Conservation (phyloP, 192 early-diverging fungal species). For the Jimgerdemannia flammicorona region DNA sequence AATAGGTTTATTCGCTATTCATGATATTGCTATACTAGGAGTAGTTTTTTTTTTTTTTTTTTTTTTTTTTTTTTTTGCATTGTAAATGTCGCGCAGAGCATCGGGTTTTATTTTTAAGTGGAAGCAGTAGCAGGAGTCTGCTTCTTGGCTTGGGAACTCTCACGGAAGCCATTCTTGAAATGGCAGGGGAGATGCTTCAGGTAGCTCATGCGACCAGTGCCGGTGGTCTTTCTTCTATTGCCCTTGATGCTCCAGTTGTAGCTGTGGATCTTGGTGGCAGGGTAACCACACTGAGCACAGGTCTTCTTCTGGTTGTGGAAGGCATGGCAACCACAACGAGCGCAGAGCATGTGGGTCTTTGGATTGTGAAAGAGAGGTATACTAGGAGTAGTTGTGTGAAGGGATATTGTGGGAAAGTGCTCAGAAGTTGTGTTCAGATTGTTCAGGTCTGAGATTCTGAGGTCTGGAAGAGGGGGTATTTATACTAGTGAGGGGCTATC, state of each 20-base stretch:
- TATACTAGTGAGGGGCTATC: too few relatives aligned
- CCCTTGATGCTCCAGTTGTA: slow-evolving; percentile 98
- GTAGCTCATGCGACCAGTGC: slow-evolving; percentile 97
- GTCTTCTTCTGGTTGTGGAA: slow-evolving; percentile 99
- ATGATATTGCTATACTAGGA: too few relatives aligned
- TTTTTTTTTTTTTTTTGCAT: too few relatives aligned
- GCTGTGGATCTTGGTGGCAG: slow-evolving; percentile 93
- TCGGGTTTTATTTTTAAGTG: slow-evolving; percentile 10
- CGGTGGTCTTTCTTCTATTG: slow-evolving; percentile 98
- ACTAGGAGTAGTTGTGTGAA: too few relatives aligned
- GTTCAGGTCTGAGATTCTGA: too few relatives aligned
- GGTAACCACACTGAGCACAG: slow-evolving; percentile 98
- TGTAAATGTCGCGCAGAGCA: too few relatives aligned
- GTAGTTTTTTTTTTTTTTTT: too few relatives aligned
- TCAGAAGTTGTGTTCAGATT: too few relatives aligned
- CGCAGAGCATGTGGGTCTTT: slow-evolving; percentile 99
- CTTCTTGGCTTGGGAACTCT: slow-evolving; percentile 37
- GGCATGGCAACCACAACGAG: slow-evolving; percentile 92
- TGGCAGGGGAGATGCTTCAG: slow-evolving; percentile 88
- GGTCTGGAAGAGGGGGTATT: too few relatives aligned
- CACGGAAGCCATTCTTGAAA: slow-evolving; percentile 99
- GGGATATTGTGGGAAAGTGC: too few relatives aligned
- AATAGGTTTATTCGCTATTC: too few relatives aligned
- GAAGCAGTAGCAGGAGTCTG: slow-evolving; percentile 13
- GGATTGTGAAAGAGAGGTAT: too few relatives aligned